A percentile compares a stretch with the other conserved stretches of the same genome.
Evolutionary conservation across 192 early-diverging fungal species (phyloP).

Genomic region (Haplosporangium gracile): DNA sequence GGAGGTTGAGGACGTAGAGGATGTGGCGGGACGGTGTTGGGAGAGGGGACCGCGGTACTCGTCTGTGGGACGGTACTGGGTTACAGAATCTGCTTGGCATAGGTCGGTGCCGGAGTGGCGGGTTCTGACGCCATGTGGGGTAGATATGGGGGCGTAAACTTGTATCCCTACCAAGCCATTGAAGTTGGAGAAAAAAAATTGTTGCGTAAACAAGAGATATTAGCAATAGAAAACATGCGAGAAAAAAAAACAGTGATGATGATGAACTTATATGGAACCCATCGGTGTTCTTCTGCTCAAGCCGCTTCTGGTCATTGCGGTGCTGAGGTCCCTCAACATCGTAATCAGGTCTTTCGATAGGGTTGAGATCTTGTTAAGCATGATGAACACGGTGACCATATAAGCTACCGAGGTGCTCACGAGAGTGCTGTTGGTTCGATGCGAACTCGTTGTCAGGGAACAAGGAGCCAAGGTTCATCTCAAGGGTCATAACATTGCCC

Average conservation of each 20-base stretch:
- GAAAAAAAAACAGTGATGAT: not conserved
- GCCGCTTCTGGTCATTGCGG: not conserved
- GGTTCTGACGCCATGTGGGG: not conserved
- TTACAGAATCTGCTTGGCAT: not conserved
- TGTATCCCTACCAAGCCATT: not conserved
- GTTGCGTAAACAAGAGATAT: too few species aligned
- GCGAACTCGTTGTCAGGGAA: not conserved
- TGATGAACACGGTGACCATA: not conserved
- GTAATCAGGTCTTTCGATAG: not conserved
- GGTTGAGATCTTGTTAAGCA: not conserved
- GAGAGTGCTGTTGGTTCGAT: not conserved
- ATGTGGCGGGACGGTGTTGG: slow-evolving; percentile 17
- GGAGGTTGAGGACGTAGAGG: slow-evolving; percentile 10
- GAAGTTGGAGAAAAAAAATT: too few species aligned
- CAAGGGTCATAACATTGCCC: not conserved
- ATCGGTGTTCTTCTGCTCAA: not conserved
- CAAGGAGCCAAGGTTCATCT: not conserved
- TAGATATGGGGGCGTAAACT: not conserved
- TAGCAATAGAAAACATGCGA: not conserved
- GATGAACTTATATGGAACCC: not conserved
- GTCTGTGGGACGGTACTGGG: not conserved
- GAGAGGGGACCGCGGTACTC: not conserved
- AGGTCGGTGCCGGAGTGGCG: not conserved
- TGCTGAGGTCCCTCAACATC: not conserved
- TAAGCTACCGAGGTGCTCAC: not conserved